Evolutionary conservation across 1,284 basidiomycete species (phyloP).

Genomic region (Leucocoprinus gongylophorus): DNA sequence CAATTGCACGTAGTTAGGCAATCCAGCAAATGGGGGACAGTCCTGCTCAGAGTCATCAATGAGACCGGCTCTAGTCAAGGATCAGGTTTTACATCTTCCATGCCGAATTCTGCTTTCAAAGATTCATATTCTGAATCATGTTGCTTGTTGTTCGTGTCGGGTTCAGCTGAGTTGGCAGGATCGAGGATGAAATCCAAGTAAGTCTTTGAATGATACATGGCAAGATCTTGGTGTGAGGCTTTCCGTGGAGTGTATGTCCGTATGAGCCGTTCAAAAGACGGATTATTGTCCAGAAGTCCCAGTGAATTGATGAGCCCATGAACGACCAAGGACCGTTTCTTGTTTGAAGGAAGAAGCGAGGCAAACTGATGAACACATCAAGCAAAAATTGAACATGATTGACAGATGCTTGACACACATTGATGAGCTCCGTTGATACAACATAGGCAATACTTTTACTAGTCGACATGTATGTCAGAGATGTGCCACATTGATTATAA

Average conservation of each 20-base stretch:
- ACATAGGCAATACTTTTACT: constrained; percentile 3
- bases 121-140: constrained; percentile 5
- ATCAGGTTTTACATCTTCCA: constrained; percentile 51
- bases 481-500: too few relatives aligned
- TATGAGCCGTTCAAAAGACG: constrained; percentile 27
- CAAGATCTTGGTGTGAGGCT: constrained; percentile 46
- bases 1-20: constrained; percentile 64
- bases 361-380: constrained; percentile 39
- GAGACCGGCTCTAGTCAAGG: background rate
- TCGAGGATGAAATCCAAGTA: constrained; percentile 52
- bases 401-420: background rate
- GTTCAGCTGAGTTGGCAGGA: constrained; percentile 15
- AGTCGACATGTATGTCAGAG: too few relatives aligned
- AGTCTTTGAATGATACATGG: constrained; percentile 49
- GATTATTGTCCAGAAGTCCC: constrained; percentile 40
- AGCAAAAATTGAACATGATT: background rate
- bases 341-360: constrained; percentile 77
- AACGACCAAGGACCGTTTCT: constrained; percentile 71
- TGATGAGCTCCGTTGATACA: constrained; percentile 4
- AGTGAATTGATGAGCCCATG: constrained; percentile 64
- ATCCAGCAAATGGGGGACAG: constrained; percentile 68
- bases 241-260: constrained; percentile 45
- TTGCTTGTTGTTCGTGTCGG: constrained; percentile 14
- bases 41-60: constrained; percentile 44
- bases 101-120: constrained; percentile 43